Evolutionary conservation across 441 rosid genomes (phyloP), one percentile per base, ranked within the genome.

Genomic region (Adansonia madagascariensis): DNA sequence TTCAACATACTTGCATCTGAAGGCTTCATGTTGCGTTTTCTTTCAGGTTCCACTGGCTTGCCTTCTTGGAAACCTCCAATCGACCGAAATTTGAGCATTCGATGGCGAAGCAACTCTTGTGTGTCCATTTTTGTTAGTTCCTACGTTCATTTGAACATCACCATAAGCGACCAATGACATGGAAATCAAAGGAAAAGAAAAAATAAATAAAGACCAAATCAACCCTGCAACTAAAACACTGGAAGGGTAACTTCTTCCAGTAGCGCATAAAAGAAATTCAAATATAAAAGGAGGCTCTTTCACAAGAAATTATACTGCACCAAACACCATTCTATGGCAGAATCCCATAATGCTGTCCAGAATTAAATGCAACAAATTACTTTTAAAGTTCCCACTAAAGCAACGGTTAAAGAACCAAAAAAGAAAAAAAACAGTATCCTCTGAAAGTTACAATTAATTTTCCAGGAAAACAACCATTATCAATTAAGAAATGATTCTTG

Each of bases 11-110:
- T 74, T 41, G 76, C 79, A 50, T 84, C 88, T 8, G 86, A 82
- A 35, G 75, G 86, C 73, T 87, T 87, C 90, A 84, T 85, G 69
- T 81, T 80, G 31, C 77, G 80, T 74, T 85, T 84, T 72, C 82
- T 82, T 75, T 82, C 75, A 17, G 88, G 85, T n/a, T 87, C 86
- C 57, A 75, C 83, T 0, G 79, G 81, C 24, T 77, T 47, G 31
- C 83, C 87, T 76, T 87, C 88, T 65, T 79, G 86, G 81, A 85
- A 83, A 63, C 87, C 86, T 31, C 88, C 86, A 47, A 85, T 84
- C 17, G 72, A 57, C 68, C 84, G 79, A 61, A 71, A 83, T 62
- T 87, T 85, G 69, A 74, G 82, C 87, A 24, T 77, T 15, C 81
- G 82, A 62, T 87, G 85, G 53, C 1, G 76, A 3, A 83, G 80